Base-by-base conservation (phyloP, 768 basidiomycete species). In the Tricholoma sp. region DNA sequence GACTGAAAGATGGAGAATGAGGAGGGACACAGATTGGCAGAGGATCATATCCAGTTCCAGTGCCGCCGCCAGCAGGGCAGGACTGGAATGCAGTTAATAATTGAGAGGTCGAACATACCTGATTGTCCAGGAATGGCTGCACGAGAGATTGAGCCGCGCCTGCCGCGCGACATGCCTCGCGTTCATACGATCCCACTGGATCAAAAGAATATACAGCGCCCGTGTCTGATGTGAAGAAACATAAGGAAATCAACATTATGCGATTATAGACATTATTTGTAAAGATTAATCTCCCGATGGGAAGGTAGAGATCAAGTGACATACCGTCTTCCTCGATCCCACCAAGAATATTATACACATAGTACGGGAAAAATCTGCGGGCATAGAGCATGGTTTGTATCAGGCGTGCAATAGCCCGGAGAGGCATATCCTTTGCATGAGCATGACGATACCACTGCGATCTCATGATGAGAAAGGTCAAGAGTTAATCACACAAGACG, bases 171-270 rank as follows among this genome's bases (percentile, higher is more conserved):
- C 95, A 98, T 32, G 91, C 84, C 75, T 97, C 94, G 58, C 97
- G 89, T 74, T 98, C 95, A 71, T 99, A 99, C 49, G 91, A 94
- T 28, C 97, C 97, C 32, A 98, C 94, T 37, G 97, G 97, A 73
- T 99, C 97, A 72, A 97, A 99, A n/a, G 96, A 98, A 79, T 99
- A 99, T 31, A 99, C 95, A 9, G 96, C 93, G 52, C 97, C 97
- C 36, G 91, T 84, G 10, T 95, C 94, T 96, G 68, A 11, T 48
- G 33, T 60, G 37, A 24, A 60, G 61, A 56, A 56, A 57, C 17
- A 42, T 37, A 53, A 50, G 15, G 15, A 50, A 53, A 33, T 36
- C 32, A 41, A n/a, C 28, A 54, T 51, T 24, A 54, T 33, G 53
- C 20, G 20, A 57, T 56, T 33, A 39, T 44, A 52, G 6, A 47